phyloP scores from a whole-genome alignment of 257 asterid species.

The Nicotiana otophora region DNA sequence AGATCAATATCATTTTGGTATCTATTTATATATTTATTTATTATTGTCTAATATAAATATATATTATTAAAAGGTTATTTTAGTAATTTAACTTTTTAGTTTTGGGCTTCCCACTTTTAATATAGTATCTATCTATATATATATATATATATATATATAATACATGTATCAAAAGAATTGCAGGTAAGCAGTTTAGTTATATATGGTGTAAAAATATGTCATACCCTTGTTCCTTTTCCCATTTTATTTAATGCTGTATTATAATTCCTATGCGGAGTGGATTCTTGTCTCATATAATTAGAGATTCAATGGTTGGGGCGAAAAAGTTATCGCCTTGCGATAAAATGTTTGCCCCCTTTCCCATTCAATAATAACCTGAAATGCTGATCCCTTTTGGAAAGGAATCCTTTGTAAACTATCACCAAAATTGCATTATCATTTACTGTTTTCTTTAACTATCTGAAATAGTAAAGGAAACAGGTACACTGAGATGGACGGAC shows the following conservation, averaged over 20 bases:
- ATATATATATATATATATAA: background rate
- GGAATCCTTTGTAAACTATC: background rate
- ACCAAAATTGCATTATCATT: background rate
- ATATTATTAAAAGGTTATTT: no score
- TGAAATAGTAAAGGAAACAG: constrained; percentile 1
- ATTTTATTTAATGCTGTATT: background rate
- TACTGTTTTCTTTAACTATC: background rate
- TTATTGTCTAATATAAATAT: no score
- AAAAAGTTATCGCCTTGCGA: background rate
- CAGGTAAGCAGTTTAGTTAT: background rate
- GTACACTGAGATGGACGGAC: background rate
- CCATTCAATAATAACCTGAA: background rate
- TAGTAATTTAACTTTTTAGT: no score
- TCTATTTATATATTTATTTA: no score
- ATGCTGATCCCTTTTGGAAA: background rate
- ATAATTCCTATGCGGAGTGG: background rate
- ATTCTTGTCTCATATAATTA: background rate
- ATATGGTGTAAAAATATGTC: constrained; percentile 2
- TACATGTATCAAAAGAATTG: background rate
- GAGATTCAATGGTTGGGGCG: background rate
- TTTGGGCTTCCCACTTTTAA: no score
- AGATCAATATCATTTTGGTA: no score
- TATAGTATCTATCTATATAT: background rate
- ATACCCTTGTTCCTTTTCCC: background rate
- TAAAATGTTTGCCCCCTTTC: background rate